Base-by-base conservation (phyloP, 1,139 yeast species). In the Blastobotrys niveus region DNA sequence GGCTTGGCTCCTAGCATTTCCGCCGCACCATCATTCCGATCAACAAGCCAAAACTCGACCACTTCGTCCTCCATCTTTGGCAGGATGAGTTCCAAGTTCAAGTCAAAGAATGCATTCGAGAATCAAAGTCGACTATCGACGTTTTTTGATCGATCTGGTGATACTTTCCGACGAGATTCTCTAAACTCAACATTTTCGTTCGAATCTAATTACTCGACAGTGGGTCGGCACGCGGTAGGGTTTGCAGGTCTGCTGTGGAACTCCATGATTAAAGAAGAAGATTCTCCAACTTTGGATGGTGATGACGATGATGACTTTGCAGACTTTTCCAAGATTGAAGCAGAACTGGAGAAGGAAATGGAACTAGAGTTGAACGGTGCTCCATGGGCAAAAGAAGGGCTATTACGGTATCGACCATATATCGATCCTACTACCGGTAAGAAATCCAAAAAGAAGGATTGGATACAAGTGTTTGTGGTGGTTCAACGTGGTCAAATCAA, bases 321-420 rank as follows among this genome's bases (percentile, higher is more conserved):
- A 40, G 61, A 60, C 36, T 60, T 61, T 42, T 50, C 56, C 3
- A 52, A 55, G 40, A 53, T 61, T 34, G 62, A 61, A 40, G 51
- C 50, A 18, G 63, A 60, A 36, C 52, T 60, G 15, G 59, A 61
- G 21, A 55, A 72, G 50, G 88, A 82, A 61, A 72, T 77, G 50
- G 76, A 76, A 33, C 66, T 82, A 48, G 88, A 80, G 58, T 67
- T 79, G 38, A 74, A 74, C 43, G 91, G 91, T 0, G 77, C 88
- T 2, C 91, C 93, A 2, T 83, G 85, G 76, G 74, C 81, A 48
- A 82, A 83, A 58, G 93, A 84, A 64, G 93, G 94, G 0, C 62
- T 83, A 37, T 67, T 82, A 50, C 73, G 76, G 53, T 70, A 73
- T 56, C 73, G 71, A 51, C 65, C 73, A 15, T 58, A 71, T 43